Evolutionary conservation across 2,329 filamentous ascomycete species (phyloP).

Genomic region (Sporothrix mexicana): DNA sequence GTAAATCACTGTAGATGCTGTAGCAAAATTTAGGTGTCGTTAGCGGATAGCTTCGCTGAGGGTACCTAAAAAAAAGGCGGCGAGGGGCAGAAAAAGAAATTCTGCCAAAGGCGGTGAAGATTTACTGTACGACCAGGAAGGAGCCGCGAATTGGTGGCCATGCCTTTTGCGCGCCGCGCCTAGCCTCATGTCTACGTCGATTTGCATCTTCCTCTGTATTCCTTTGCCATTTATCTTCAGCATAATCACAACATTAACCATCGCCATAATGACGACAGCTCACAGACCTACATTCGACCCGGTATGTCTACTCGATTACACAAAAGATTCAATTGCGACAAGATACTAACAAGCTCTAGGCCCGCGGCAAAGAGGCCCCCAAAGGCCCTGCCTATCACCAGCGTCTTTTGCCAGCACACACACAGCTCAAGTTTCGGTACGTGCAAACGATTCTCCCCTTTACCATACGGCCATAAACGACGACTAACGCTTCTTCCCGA

Average conservation of each 20-base stretch:
- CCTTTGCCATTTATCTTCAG: not conserved
- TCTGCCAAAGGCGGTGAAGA: slow-evolving; percentile 41
- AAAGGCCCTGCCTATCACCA: slow-evolving; percentile 95
- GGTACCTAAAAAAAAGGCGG: slow-evolving; percentile 24
- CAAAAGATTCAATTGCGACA: not conserved
- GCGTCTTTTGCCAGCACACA: slow-evolving; percentile 91
- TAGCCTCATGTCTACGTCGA: not conserved
- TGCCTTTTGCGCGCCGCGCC: slow-evolving; percentile 15
- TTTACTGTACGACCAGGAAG: not conserved
- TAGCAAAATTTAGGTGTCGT: slow-evolving; percentile 19
- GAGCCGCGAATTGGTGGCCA: not conserved
- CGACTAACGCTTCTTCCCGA: not conserved
- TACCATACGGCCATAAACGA: too few relatives aligned
- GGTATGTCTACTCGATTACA: slow-evolving; percentile 54
- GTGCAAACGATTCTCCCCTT: slow-evolving; percentile 35
- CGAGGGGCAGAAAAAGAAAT: slow-evolving; percentile 29
- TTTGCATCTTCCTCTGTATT: not conserved
- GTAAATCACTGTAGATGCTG: not conserved
- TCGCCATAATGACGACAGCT: slow-evolving; percentile 66
- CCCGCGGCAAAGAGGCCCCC: slow-evolving; percentile 91
- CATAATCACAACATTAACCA: not conserved
- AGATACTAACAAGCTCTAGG: slow-evolving; percentile 54
- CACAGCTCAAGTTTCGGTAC: slow-evolving; percentile 84
- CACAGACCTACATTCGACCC: slow-evolving; percentile 96
- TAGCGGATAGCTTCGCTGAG: slow-evolving; percentile 14